These are phyloP conservation scores for Hyaloraphidium curvatum DNA, from an alignment of 192 early-diverging fungal genomes.

Conservation along the genomic window DNA sequence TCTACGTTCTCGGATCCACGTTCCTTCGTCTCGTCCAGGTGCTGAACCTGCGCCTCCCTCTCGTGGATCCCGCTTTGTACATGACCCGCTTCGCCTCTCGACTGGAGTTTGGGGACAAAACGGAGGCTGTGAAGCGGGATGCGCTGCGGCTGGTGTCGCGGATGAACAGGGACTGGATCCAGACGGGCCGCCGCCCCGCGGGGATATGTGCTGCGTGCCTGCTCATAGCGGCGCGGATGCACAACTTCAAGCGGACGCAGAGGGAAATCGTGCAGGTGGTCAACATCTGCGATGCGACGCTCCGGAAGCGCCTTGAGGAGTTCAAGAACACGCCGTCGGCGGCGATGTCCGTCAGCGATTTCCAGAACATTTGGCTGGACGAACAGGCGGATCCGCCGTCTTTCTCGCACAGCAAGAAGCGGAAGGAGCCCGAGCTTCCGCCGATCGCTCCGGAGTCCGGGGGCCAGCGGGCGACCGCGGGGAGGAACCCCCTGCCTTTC, in stretches of 20 bases:
- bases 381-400: conserved; percentile 65
- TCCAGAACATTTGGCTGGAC: conserved; percentile 69
- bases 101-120: conserved; percentile 82
- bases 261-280: conserved; percentile 74
- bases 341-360: conserved; percentile 54
- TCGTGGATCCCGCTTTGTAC: conserved; percentile 84
- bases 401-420: conserved; percentile 32
- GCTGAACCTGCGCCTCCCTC: conserved; percentile 29
- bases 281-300: conserved; percentile 73
- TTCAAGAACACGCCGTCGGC: conserved; percentile 62
- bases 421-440: conserved; percentile 13
- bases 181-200: conserved; percentile 67
- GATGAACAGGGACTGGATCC: conserved; percentile 91
- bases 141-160: conserved; percentile 63
- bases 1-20: conserved; percentile 69
- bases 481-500: neutral
- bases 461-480: neutral
- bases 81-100: conserved; percentile 74
- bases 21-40: conserved; percentile 56
- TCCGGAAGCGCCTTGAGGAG: conserved; percentile 67
- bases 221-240: conserved; percentile 75
- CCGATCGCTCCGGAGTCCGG: neutral
- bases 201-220: conserved; percentile 90
- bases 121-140: conserved; percentile 49
- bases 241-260: conserved; percentile 64